These are phyloP conservation scores for Letharia columbiana DNA, from an alignment of 495 filamentous ascomycete species.

Conservation along the genomic window DNA sequence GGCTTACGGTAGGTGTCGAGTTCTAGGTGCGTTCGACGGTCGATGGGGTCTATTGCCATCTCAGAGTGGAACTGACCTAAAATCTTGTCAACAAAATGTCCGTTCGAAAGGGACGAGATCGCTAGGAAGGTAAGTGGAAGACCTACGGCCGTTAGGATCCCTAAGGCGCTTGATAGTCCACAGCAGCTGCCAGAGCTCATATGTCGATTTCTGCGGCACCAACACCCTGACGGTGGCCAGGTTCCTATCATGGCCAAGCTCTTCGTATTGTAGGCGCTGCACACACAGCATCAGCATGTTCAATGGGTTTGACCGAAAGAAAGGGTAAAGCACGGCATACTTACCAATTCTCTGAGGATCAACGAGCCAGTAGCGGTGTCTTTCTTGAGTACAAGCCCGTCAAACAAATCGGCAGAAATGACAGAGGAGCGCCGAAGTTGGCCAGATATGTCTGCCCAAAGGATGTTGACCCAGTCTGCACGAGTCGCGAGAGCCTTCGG, in stretches of 20 bases:
- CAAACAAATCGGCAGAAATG: not conserved
- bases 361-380: not conserved
- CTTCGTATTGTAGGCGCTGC: not conserved
- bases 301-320: not conserved
- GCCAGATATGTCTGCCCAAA: constrained; percentile 5
- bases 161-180: not conserved
- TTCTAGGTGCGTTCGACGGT: not conserved
- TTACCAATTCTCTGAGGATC: not conserved
- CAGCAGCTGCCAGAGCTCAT: not conserved
- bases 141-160: not conserved
- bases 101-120: fast-evolving
- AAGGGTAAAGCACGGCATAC: not conserved
- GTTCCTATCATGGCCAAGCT: not conserved
- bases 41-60: not conserved
- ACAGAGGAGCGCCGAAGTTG: constrained; percentile 3
- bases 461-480: not conserved
- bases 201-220: not conserved
- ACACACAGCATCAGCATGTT: not conserved
- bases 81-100: not conserved
- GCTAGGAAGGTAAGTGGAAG: not conserved
- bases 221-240: not conserved
- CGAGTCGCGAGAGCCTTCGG: not conserved
- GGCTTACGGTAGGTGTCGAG: not conserved
- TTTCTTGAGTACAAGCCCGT: not conserved
- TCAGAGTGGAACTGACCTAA: not conserved